Evolutionary conservation across 2,329 filamentous ascomycete species (phyloP).

Genomic region (Cadophora malorum): DNA sequence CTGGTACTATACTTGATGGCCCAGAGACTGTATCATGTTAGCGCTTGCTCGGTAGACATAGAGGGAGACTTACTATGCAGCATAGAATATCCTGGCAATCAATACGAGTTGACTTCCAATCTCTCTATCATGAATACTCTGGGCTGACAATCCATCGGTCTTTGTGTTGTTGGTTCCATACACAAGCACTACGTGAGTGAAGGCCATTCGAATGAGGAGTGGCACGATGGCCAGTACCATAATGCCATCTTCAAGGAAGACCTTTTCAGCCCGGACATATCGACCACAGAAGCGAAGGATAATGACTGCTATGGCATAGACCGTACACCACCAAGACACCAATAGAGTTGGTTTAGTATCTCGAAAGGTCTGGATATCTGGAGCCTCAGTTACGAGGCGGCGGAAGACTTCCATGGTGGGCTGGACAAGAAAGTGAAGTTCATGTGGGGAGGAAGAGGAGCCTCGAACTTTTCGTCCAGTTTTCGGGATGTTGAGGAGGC

Average conservation of each 20-base stretch:
- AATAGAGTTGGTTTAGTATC: constrained; percentile 85
- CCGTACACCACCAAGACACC: constrained; percentile 93
- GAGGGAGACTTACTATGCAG: constrained; percentile 73
- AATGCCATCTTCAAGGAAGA: constrained; percentile 88
- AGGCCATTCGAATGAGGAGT: constrained; percentile 80
- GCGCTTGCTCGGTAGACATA: background rate
- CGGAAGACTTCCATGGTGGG: constrained; percentile 38
- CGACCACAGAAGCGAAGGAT: constrained; percentile 78
- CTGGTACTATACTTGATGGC: constrained; percentile 86
- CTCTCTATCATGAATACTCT: constrained; percentile 66
- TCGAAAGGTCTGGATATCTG: constrained; percentile 36
- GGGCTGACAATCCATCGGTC: constrained; percentile 57
- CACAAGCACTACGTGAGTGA: constrained; percentile 83
- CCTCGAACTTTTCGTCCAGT: constrained; percentile 15
- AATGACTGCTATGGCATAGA: constrained; percentile 83
- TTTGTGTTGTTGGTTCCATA: constrained; percentile 90
- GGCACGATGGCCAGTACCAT: constrained; percentile 83
- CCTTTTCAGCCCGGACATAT: constrained; percentile 81
- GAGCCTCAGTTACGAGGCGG: constrained; percentile 35
- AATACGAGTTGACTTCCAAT: constrained; percentile 84
- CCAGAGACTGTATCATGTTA: constrained; percentile 72
- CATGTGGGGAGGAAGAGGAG: constrained; percentile 7
- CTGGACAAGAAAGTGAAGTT: constrained; percentile 14
- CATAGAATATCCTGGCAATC: constrained; percentile 82
- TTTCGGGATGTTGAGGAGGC: background rate